Conservation (phyloP, 2,329 filamentous ascomycete genomes). For the Paramyrothecium roridum region DNA sequence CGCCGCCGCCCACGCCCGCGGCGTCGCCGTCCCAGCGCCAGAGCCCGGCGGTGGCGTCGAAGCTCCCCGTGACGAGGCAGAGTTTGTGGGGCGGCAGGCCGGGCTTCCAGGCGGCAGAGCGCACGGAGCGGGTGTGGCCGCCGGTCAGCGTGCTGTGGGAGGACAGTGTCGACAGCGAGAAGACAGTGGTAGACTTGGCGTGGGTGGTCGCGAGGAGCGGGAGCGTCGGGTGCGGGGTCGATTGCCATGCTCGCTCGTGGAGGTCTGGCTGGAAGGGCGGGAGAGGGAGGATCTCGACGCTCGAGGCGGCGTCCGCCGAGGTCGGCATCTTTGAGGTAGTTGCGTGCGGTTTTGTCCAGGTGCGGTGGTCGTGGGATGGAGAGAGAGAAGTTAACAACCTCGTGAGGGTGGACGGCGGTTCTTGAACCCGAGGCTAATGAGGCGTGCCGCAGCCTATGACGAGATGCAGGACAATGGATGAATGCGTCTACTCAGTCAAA, state of each 20-base stretch:
- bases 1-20: slow-evolving; percentile 25
- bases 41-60: slow-evolving; percentile 86
- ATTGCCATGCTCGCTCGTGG: slow-evolving; percentile 78
- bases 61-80: slow-evolving; percentile 87
- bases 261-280: slow-evolving; percentile 53
- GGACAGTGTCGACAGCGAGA: slow-evolving; percentile 78
- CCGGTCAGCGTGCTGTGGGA: slow-evolving; percentile 77
- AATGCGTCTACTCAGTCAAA: neutral
- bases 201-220: slow-evolving; percentile 88
- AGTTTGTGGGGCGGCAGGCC: slow-evolving; percentile 57
- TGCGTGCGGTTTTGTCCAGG: neutral
- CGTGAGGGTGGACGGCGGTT: too few relatives aligned
- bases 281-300: slow-evolving; percentile 38
- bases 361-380: neutral
- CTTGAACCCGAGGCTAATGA: too few relatives aligned
- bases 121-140: slow-evolving; percentile 88
- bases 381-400: neutral
- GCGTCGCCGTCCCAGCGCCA: slow-evolving; percentile 65
- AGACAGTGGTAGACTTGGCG: slow-evolving; percentile 83
- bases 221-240: slow-evolving; percentile 78
- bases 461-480: neutral
- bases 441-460: neutral
- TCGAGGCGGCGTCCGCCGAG: slow-evolving; percentile 11
- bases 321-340: slow-evolving; percentile 23
- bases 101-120: slow-evolving; percentile 85